Percentiles rank a stretch among this genome's conserved stretches.
Evolutionary conservation across 257 asterid genomes (phyloP).

Genomic region (Salvia splendens): DNA sequence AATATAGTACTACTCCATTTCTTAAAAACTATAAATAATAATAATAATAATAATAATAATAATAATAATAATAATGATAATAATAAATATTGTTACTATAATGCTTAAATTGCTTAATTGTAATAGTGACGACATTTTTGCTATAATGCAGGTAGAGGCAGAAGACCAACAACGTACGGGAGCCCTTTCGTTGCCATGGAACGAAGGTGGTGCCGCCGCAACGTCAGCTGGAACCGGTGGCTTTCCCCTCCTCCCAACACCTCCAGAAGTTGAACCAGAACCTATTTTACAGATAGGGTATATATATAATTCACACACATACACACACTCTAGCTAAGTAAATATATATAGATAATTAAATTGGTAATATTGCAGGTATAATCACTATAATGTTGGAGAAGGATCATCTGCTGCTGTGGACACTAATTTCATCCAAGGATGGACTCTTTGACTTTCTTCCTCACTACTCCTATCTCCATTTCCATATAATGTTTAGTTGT

Average conservation of each 20-base stretch:
- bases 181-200: conserved; percentile 56
- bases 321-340: background rate
- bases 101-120: too few relatives aligned
- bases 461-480: background rate
- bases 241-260: conserved; percentile 41
- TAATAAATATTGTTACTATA: too few relatives aligned
- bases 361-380: conserved; percentile 47
- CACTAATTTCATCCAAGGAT: conserved; percentile 58
- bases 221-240: conserved; percentile 39
- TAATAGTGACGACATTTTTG: background rate
- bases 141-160: conserved; percentile 54
- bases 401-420: conserved; percentile 59
- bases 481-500: background rate
- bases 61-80: too few relatives aligned
- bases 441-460: conserved; percentile 53
- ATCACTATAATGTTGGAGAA: conserved; percentile 62
- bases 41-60: too few relatives aligned
- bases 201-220: conserved; percentile 29
- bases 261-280: conserved; percentile 51
- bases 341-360: too few relatives aligned
- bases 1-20: too few relatives aligned
- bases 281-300: conserved; percentile 82
- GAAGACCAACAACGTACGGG: conserved; percentile 51
- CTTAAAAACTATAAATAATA: too few relatives aligned
- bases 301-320: too few relatives aligned